phyloP scores from a whole-genome alignment of 257 asterid genomes.

The Forsythia suspensa region DNA sequence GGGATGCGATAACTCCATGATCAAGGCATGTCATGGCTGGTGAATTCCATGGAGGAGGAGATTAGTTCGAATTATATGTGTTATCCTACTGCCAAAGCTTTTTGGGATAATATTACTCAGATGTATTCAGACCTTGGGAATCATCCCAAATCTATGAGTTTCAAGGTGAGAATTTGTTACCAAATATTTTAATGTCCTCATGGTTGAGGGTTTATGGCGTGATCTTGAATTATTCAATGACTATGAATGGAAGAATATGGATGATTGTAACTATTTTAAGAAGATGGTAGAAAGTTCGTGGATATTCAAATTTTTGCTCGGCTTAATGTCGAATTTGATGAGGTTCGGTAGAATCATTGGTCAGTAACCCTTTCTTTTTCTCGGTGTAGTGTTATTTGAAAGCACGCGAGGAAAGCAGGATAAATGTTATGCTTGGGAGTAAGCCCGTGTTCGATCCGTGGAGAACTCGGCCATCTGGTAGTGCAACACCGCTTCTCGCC shows the following conservation, averaged over 20 bases:
- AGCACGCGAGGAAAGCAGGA: background rate
- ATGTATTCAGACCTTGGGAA: constrained; percentile 4
- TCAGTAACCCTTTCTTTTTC: background rate
- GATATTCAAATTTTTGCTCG: no score
- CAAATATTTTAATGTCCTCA: background rate
- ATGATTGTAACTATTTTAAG: background rate
- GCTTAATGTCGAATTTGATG: no score
- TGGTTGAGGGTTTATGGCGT: background rate
- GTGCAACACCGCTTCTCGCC: no score
- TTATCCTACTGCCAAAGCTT: background rate
- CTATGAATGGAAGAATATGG: background rate
- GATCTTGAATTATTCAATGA: background rate
- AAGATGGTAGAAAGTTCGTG: no score
- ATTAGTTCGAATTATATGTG: background rate
- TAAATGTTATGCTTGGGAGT: background rate
- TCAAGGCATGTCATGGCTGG: constrained; percentile 1
- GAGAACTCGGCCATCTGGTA: no score
- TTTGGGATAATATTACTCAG: background rate
- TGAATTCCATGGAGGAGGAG: constrained; percentile 4
- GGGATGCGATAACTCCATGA: constrained; percentile 15
- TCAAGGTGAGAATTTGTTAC: background rate
- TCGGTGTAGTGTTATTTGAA: background rate
- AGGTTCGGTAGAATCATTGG: background rate
- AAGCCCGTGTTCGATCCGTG: background rate
- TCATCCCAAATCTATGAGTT: background rate